These are phyloP conservation scores for Sherardia arvensis DNA, from an alignment of 257 asterid species.

Conservation along the genomic window DNA sequence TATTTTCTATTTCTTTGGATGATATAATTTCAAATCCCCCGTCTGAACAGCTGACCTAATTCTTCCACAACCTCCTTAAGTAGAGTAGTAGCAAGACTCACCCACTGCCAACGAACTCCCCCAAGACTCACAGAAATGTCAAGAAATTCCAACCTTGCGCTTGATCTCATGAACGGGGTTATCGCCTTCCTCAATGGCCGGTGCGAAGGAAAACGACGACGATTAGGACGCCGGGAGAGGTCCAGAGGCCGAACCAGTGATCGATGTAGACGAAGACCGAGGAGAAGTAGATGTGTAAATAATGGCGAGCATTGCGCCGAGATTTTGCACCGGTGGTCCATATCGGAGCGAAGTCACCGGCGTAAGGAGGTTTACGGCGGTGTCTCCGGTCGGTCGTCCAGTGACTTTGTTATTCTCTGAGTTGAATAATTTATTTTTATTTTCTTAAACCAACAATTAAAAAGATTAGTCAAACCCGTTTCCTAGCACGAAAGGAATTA, in stretches of 20 bases:
- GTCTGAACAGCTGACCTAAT: constrained; percentile 1
- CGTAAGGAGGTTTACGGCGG: constrained; percentile 66
- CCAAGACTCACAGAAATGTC: background rate
- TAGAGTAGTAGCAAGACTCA: no score
- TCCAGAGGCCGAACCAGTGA: constrained; percentile 66
- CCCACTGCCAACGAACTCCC: background rate
- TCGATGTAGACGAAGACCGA: constrained; percentile 78
- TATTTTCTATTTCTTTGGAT: no score
- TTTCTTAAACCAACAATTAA: background rate
- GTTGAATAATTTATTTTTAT: background rate
- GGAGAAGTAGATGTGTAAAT: constrained; percentile 66
- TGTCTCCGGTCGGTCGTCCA: constrained; percentile 48
- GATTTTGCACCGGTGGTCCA: constrained; percentile 31
- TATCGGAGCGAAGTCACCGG: constrained; percentile 56
- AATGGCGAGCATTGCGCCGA: constrained; percentile 53
- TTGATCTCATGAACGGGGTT: constrained; percentile 74
- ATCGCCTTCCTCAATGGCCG: constrained; percentile 55
- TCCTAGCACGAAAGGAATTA: no score
- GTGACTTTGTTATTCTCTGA: background rate
- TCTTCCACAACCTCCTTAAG: background rate
- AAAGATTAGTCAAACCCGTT: no score
- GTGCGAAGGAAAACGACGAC: constrained; percentile 51
- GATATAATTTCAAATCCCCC: background rate
- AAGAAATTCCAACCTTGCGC: constrained; percentile 84
- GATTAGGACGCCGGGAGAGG: constrained; percentile 76